These are phyloP conservation scores for Debaryomyces subglobosus DNA, from an alignment of 1,139 yeast species.

Conservation along the genomic window DNA sequence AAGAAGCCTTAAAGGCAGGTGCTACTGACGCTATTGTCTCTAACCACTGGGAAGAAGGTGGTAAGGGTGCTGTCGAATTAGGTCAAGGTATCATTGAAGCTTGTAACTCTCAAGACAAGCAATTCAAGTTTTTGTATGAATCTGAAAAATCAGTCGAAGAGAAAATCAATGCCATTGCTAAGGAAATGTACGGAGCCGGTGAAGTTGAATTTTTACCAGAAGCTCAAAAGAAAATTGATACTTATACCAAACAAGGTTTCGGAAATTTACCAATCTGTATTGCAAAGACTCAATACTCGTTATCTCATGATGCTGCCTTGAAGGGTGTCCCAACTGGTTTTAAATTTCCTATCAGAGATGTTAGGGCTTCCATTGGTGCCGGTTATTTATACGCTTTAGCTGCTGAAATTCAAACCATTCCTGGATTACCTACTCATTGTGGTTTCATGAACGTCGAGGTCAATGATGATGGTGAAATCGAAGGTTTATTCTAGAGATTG, in stretches of 20 bases:
- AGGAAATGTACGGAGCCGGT: conserved; percentile 92
- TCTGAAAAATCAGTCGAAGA: conserved; percentile 74
- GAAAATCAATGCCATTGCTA: conserved; percentile 82
- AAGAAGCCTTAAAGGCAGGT: conserved; percentile 89
- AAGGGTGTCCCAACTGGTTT: conserved; percentile 97
- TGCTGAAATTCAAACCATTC: conserved; percentile 96
- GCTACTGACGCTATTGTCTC: conserved; percentile 93
- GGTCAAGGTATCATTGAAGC: conserved; percentile 86
- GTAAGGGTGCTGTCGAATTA: conserved; percentile 85
- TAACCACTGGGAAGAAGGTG: conserved; percentile 99
- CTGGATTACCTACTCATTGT: conserved; percentile 95
- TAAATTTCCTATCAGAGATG: conserved; percentile 91
- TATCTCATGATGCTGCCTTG: conserved; percentile 90
- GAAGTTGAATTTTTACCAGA: conserved; percentile 84
- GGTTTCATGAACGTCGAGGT: conserved; percentile 98
- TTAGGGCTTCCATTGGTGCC: conserved; percentile 94
- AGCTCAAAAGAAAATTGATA: conserved; percentile 82
- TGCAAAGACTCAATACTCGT: conserved; percentile 96
- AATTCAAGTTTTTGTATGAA: conserved; percentile 75
- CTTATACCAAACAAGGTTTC: conserved; percentile 88
- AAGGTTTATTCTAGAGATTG: conserved; percentile 72
- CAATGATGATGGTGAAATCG: conserved; percentile 89
- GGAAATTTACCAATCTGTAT: conserved; percentile 93
- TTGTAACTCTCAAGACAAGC: conserved; percentile 52
- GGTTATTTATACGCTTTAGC: conserved; percentile 96